Evolutionary conservation across 164 flowering plant genomes (phyloP), one percentile per base, ranked within the genome.

Genomic region (Berberis thunbergii): DNA sequence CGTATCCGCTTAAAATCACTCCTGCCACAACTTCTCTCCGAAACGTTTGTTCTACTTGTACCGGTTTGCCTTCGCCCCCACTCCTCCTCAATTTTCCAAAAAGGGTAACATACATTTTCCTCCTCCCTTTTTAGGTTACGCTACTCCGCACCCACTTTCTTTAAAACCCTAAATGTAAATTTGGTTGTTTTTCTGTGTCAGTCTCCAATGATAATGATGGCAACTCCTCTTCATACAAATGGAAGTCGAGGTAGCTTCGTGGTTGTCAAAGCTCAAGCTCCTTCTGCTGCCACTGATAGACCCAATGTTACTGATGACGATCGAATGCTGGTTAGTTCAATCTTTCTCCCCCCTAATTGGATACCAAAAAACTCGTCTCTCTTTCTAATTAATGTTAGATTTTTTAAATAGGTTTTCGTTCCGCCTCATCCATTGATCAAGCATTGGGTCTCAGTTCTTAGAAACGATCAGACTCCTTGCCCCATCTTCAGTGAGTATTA

Each of bases 361-460:
- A 26, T 26, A 26, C 26, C 26, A 26, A 26, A 26, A n/a, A 57
- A 3, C 5, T 48, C 12, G 6, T n/a, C 44, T 62, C 2, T 54
- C 8, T 45, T 40, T 49, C 42, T 7, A 40, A n/a, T 56, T 46
- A 41, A 41, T 49, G 3, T 48, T 57, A n/a, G 2, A 3, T 57
- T 40, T 5, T 57, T 57, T 57, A 53, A 69, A 44, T 71, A 93
- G 98, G 98, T 93, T 1, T 86, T 73, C 70, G 99, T 94, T 69
- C 99, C 99, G 4, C 96, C 96, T 3, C 99, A 94, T 76, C 87
- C 96, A 11, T 82, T 94, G 79, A 84, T 94, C 69, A 94, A 91
- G 78, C 99, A 94, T 67, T 94, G 99, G 99, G 82, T 94, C 63
- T 88, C 99, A 0, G 89, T 91, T 68, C 81, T 94, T 45, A 76